Evolutionary conservation across 495 filamentous ascomycete species (phyloP).

Genomic region (Aspergillus carlsbadensis): DNA sequence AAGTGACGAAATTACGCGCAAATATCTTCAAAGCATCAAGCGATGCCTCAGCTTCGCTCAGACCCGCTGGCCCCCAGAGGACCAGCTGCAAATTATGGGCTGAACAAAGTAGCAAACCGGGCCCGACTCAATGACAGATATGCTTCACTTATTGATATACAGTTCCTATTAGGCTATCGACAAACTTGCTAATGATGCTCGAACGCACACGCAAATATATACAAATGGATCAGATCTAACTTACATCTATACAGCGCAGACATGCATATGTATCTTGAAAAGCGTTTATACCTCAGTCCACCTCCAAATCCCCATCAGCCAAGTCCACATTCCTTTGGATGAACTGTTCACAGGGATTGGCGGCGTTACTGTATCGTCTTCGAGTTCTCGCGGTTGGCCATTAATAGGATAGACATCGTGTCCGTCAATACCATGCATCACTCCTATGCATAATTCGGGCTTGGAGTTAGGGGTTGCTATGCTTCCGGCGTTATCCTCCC

Average conservation of each 20-base stretch:
- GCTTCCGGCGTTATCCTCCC: constrained; percentile 16
- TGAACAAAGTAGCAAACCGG: constrained; percentile 33
- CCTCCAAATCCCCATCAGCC: constrained; percentile 9
- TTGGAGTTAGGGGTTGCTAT: constrained; percentile 19
- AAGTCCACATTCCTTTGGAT: constrained; percentile 7
- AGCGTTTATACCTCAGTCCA: constrained; percentile 1
- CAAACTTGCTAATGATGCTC: background rate
- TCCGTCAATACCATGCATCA: constrained; percentile 45
- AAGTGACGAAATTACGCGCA: constrained; percentile 91
- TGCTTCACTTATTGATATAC: background rate
- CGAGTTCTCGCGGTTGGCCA: background rate
- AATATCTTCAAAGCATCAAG: constrained; percentile 97
- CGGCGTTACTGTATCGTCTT: background rate
- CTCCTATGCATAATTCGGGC: constrained; percentile 26
- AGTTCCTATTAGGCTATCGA: background rate
- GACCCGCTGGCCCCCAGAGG: constrained; percentile 92
- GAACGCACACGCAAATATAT: constrained; percentile 5
- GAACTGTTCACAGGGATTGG: constrained; percentile 10
- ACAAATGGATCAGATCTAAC: constrained; percentile 7
- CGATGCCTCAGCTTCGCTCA: constrained; percentile 95
- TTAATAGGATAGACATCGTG: constrained; percentile 32
- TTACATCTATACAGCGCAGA: constrained; percentile 10
- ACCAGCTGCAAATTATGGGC: constrained; percentile 95
- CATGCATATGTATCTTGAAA: constrained; percentile 2
- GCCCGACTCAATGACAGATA: background rate